phyloP scores from a whole-genome alignment of 2,329 filamentous ascomycete genomes.

The Dothideomycetidae sp. region DNA sequence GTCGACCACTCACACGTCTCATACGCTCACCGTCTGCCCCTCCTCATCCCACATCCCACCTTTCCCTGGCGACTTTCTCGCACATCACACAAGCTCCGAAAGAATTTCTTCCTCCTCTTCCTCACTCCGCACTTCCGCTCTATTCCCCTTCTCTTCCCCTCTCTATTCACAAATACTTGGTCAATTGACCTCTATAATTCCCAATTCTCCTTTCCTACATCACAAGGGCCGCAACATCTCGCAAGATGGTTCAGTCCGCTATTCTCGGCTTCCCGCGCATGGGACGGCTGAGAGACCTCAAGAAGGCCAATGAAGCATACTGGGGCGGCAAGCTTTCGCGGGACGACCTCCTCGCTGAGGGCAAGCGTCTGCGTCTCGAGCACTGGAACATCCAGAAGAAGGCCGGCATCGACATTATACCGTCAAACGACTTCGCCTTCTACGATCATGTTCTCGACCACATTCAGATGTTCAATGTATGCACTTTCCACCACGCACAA shows the following conservation, averaged over 20 bases:
- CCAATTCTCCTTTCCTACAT: conserved; percentile 3
- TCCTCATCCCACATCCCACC: conserved; percentile 5
- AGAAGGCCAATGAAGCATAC: conserved; percentile 98
- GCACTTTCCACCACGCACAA: conserved; percentile 29
- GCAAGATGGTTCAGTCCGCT: conserved; percentile 42
- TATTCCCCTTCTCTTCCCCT: conserved; percentile 9
- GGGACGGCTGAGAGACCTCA: conserved; percentile 96
- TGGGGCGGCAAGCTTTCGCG: conserved; percentile 93
- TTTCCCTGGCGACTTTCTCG: no score
- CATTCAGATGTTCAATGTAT: conserved; percentile 92
- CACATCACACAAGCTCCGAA: conserved; percentile 3
- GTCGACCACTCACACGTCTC: no score
- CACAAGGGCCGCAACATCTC: conserved; percentile 8
- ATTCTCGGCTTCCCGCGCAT: conserved; percentile 98
- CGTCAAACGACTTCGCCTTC: conserved; percentile 98
- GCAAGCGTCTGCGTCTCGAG: conserved; percentile 86
- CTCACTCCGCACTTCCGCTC: conserved; percentile 3
- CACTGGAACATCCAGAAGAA: conserved; percentile 99
- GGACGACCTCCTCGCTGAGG: conserved; percentile 80
- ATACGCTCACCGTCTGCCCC: no score
- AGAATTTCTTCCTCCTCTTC: conserved; percentile 5
- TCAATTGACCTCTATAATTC: conserved; percentile 2
- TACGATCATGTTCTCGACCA: conserved; percentile 97
- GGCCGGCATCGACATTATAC: conserved; percentile 92
- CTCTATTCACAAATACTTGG: neutral